Evolutionary conservation across 768 basidiomycete species (phyloP), one percentile per base, ranked within the genome.

Genomic region (Podaxis rugospora): DNA sequence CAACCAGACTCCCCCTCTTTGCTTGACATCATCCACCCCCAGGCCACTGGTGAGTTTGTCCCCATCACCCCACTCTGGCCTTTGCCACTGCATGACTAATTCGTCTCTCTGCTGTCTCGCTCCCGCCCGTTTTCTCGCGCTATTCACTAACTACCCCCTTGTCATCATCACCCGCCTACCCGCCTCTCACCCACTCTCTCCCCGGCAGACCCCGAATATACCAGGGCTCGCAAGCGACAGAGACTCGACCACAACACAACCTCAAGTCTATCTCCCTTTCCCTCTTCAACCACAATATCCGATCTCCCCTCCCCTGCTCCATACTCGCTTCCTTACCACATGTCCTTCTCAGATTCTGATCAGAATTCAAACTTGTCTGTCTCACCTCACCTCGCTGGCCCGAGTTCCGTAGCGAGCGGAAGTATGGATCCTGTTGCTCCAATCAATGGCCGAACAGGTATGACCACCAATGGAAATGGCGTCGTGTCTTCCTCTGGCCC

Each of bases 171-270:
- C 63, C 50, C 57, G 32, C 47, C 64, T 25, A 51, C 47, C 65
- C 65, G 61, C 32, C 21, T 14, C 32, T n/a, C n/a, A 4, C 35
- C 57, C n/a, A 36, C 51, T 16, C 32, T 3, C 23, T 21, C 35
- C 64, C 66, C 73, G 70, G 69, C 72, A 81, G 80, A 81, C 70
- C 64, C 76, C 74, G 85, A 85, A 73, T 74, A 74, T 64, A 64
- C 79, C 57, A 78, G 86, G 72, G 84, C 85, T 66, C 81, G 81
- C 75, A 90, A 90, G 80, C 81, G 88, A 79, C 87, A 87, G 78
- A 82, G 88, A 74, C 77, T 82, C 69, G 78, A 80, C 68, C 78
- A 67, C 66, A n/a, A 18, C 42, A n/a, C 42, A 16, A n/a, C 5
- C 18, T 18, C 42, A 44, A 16, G 2, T 44, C 42, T 44, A 44